A percentile compares a stretch with the other conserved stretches of the same genome.
Evolutionary conservation across 441 rosid genomes (phyloP).

Genomic region (Brassica hybrid): DNA sequence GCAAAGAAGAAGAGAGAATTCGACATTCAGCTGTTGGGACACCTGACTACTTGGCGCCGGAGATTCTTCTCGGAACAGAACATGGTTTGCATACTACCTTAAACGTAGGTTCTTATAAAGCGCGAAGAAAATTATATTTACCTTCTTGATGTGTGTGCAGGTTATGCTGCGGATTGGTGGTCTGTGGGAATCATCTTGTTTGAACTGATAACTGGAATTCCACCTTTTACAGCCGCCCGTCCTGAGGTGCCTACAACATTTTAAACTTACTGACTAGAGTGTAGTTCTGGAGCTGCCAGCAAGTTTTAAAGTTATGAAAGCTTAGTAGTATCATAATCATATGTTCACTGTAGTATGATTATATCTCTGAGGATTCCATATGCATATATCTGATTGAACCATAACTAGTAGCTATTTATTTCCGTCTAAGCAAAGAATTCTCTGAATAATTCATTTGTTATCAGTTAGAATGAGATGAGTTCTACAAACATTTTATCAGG

Average conservation of each 20-base stretch:
- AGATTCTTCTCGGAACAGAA: slow-evolving; percentile 90
- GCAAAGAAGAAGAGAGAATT: slow-evolving; percentile 54
- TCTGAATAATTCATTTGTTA: slow-evolving; percentile 10
- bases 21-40: slow-evolving; percentile 81
- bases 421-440: slow-evolving; percentile 11
- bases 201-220: slow-evolving; percentile 82
- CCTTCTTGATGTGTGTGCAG: slow-evolving; percentile 52
- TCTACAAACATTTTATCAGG: slow-evolving; percentile 7
- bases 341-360: background rate
- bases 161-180: slow-evolving; percentile 92
- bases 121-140: slow-evolving; percentile 37
- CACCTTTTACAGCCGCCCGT: slow-evolving; percentile 72
- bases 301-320: slow-evolving; percentile 10
- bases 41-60: slow-evolving; percentile 91
- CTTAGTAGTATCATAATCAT: slow-evolving; percentile 22
- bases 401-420: background rate
- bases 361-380: slow-evolving; percentile 13
- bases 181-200: slow-evolving; percentile 88
- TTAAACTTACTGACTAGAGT: slow-evolving; percentile 19
- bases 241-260: slow-evolving; percentile 64
- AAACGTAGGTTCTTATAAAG: background rate
- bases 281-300: slow-evolving; percentile 22
- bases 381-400: slow-evolving; percentile 18
- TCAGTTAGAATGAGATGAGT: slow-evolving; percentile 3
- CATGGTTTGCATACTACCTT: slow-evolving; percentile 60